Evolutionary conservation across 345 rosid genomes (phyloP).

Genomic region (Leavenworthia alabamica): DNA sequence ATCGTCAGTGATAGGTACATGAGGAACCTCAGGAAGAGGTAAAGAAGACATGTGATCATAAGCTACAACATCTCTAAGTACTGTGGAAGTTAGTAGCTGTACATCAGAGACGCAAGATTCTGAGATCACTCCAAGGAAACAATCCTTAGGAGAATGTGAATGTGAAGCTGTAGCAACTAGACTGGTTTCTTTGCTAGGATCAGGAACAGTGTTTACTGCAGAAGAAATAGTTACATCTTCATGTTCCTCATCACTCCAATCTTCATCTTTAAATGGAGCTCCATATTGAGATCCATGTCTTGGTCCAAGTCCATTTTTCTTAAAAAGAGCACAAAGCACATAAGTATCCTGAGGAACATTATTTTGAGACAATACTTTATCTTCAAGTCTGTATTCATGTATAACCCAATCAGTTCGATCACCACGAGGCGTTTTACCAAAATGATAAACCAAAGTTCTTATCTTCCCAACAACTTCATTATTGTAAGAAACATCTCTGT

Average conservation of each 20-base stretch:
- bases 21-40: slow-evolving; percentile 19
- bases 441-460: slow-evolving; percentile 56
- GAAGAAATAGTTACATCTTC: slow-evolving; percentile 11
- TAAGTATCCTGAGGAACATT: slow-evolving; percentile 47
- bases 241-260: slow-evolving; percentile 55
- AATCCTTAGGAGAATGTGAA: slow-evolving; percentile 1
- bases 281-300: slow-evolving; percentile 75
- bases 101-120: slow-evolving; percentile 31
- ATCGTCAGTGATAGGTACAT: slow-evolving; percentile 1
- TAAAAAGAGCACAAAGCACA: slow-evolving; percentile 47
- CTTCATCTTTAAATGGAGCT: slow-evolving; percentile 67
- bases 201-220: neutral
- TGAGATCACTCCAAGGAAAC: slow-evolving; percentile 2
- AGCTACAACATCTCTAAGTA: slow-evolving; percentile 3
- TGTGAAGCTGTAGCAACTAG: slow-evolving; percentile 3
- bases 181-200: slow-evolving; percentile 10
- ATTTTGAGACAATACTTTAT: slow-evolving; percentile 28
- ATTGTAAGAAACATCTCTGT: slow-evolving; percentile 41
- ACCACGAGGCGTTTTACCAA: slow-evolving; percentile 43
- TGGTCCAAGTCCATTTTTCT: slow-evolving; percentile 73
- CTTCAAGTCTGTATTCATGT: slow-evolving; percentile 65
- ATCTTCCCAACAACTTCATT: slow-evolving; percentile 47
- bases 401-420: slow-evolving; percentile 80
- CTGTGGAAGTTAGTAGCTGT: slow-evolving; percentile 1
- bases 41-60: neutral